Base-by-base conservation (phyloP, 441 rosid species). In the Eutrema salsugineum region DNA sequence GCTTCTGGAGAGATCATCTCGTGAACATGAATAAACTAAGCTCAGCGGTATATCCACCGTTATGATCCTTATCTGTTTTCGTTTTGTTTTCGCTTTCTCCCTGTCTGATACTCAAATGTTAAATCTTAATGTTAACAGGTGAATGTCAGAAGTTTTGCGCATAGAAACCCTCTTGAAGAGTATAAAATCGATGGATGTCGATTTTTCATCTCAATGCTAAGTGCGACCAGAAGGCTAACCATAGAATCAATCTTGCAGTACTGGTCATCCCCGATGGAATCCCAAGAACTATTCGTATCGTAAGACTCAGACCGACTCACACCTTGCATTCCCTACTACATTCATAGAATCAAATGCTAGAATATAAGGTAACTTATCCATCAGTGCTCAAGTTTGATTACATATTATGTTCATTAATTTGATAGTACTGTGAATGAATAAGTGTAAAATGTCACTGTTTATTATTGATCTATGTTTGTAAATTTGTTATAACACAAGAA, bases 121-220 rank as follows among this genome's bases (percentile, higher is more conserved):
- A 42, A 65, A 63, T 44, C 28, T 36, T 30, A 28, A 36, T 68
- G 43, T 81, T 47, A 65, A 76, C 82, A 94, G 99, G 97, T 94
- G 55, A 88, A 91, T 65, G 97, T 94, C 8, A 80, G 99, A 84
- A 90, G 97, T 81, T 94, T 94, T 70, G 99, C 94, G 57, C 97
- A 91, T 80, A 85, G 97, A 73, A 91, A 94, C 82, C 97, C 99
- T 76, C 97, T 91, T 5, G 99, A 94, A 85, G 99, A 94, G 75
- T 94, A 94, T 83, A 94, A 94, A 83, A 94, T 94, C 49, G 99
- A 94, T 55, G 97, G 99, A 33, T 91, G 94, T 68, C 86, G 96
- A 24, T 94, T 91, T 83, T 94, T 91, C 84, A 94, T 94, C 82
- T 91, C 97, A 35, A 91, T 94, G 97, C 85, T 94, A 39, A 90